phyloP scores from a whole-genome alignment of 139 green algal species.

The Coelastrella sp. region DNA sequence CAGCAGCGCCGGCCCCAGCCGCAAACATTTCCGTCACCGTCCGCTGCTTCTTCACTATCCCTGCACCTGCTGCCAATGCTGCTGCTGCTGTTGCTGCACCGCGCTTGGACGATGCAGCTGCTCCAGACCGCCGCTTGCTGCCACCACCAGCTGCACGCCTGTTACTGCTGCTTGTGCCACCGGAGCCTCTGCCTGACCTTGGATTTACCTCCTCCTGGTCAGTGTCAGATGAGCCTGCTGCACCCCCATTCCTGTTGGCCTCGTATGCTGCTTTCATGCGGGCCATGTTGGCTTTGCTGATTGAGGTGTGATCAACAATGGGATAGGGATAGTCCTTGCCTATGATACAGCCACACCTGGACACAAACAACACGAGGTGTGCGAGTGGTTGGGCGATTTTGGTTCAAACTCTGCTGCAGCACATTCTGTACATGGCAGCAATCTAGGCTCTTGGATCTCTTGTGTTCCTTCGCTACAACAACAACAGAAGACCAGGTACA shows the following conservation, averaged over 20 bases:
- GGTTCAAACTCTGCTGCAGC: too few relatives aligned
- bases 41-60: conserved; percentile 36
- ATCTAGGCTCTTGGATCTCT: too few relatives aligned
- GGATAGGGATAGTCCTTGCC: conserved; percentile 94
- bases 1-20: not conserved
- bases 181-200: not conserved
- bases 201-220: not conserved
- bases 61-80: not conserved
- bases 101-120: not conserved
- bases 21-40: conserved; percentile 43
- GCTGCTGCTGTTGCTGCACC: conserved; percentile 33
- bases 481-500: not conserved
- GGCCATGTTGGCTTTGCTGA: conserved; percentile 78
- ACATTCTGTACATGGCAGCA: too few relatives aligned
- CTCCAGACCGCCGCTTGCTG: not conserved
- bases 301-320: conserved; percentile 84
- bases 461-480: not conserved
- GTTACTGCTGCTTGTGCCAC: not conserved
- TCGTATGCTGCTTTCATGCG: conserved; percentile 69
- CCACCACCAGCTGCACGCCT: not conserved
- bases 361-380: not conserved
- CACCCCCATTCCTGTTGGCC: conserved; percentile 5
- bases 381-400: not conserved
- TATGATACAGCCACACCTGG: conserved; percentile 80
- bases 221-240: not conserved